Conservation (phyloP, 352 stramenopile species). For the Phytophthora pisi region DNA sequence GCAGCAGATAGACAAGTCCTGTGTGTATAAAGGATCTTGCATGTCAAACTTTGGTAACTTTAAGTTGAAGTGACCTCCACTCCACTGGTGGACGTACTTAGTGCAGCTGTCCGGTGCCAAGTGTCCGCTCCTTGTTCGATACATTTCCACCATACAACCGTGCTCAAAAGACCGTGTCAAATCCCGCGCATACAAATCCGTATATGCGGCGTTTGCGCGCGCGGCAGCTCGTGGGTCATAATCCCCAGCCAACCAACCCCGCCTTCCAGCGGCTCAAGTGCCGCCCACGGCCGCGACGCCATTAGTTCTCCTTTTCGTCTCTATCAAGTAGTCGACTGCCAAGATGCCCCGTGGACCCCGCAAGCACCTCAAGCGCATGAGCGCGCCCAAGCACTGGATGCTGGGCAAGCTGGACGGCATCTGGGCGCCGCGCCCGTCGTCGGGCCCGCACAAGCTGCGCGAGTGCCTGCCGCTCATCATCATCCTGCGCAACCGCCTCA, state of each 20-base stretch:
- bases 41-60: not conserved
- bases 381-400: constrained; percentile 90
- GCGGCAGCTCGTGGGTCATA: constrained; percentile 14
- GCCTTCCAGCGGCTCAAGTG: not conserved
- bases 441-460: constrained; percentile 98
- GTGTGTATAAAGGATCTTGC: not conserved
- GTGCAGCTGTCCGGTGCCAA: not conserved
- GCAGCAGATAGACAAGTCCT: not conserved
- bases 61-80: not conserved
- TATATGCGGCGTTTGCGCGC: not conserved
- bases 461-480: constrained; percentile 98
- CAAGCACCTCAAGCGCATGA: constrained; percentile 91
- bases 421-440: constrained; percentile 93
- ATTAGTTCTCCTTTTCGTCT: constrained; percentile 70
- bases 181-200: not conserved
- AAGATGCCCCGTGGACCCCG: constrained; percentile 86
- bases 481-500: constrained; percentile 99
- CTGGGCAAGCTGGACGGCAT: constrained; percentile 92
- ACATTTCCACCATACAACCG: constrained; percentile 11
- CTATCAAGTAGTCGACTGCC: constrained; percentile 36
- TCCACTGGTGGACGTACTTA: not conserved
- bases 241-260: constrained; percentile 31
- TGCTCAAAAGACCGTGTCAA: not conserved
- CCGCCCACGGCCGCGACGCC: not conserved
- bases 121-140: not conserved